Percentiles rank a stretch among this genome's conserved stretches.
Conservation (phyloP, 306 rosid genomes). For the Lotus japonicus region DNA sequence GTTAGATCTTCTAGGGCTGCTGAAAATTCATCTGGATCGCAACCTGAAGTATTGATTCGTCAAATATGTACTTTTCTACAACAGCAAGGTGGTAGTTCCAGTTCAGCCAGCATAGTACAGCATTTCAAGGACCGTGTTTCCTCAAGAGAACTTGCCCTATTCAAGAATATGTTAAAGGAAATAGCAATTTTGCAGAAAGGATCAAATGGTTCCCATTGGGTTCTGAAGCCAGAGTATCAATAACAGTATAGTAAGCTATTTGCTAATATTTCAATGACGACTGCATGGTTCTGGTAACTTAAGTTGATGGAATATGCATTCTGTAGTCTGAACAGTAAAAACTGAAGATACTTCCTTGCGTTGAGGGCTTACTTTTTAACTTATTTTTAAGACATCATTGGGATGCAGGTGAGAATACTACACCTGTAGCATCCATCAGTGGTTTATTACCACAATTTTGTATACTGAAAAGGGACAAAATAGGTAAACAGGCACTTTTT, state of each 20-base stretch:
- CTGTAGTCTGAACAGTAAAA: background rate
- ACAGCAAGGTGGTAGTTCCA: slow-evolving; percentile 66
- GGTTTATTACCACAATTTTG: slow-evolving; percentile 14
- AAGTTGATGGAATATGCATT: background rate
- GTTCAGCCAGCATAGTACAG: slow-evolving; percentile 69
- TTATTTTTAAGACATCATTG: background rate
- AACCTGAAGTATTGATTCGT: slow-evolving; percentile 81
- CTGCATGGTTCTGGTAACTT: background rate
- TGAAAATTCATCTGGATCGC: slow-evolving; percentile 43
- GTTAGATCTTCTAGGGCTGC: slow-evolving; percentile 43
- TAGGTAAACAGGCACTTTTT: background rate
- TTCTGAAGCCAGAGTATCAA: slow-evolving; percentile 73
- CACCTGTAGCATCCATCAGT: background rate
- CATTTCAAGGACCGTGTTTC: slow-evolving; percentile 80
- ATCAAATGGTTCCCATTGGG: slow-evolving; percentile 63
- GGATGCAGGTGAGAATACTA: slow-evolving; percentile 16
- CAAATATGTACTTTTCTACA: slow-evolving; percentile 74
- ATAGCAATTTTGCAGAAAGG: slow-evolving; percentile 69
- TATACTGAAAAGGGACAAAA: background rate
- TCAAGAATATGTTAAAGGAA: slow-evolving; percentile 90
- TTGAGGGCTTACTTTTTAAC: background rate
- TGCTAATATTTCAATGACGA: background rate
- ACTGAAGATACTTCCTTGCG: background rate
- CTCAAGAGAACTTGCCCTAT: slow-evolving; percentile 70
- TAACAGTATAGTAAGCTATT: slow-evolving; percentile 23